Evolutionary conservation across 1,284 basidiomycete species (phyloP), one percentile per base, ranked within the genome.

Genomic region (Trametes versicolor): DNA sequence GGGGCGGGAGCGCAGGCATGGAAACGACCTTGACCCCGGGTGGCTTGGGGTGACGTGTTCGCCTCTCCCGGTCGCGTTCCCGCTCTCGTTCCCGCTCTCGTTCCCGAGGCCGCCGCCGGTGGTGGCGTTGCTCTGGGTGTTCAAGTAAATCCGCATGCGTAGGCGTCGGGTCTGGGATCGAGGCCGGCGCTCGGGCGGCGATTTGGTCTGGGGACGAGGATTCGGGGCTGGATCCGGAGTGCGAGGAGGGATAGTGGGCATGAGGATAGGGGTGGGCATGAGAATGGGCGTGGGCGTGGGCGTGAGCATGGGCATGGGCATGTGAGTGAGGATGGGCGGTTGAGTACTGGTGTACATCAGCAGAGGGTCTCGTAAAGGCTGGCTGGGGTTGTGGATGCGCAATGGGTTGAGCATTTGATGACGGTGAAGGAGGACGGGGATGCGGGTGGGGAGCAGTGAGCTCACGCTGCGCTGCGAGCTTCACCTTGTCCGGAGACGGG

Each of bases 51-150:
- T 19, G 19, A 25, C 62, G 63, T 49, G 52, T 7, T 21, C 62
- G 66, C 25, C 53, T 5, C 19, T 54, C 52, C 21, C 47, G 51
- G 15, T 55, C 60, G 2, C 63, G 32, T 2, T 62, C 64, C 1
- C 64, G 62, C 0, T 67, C 55, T 0, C 60, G 51, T 1, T 63
- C 59, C 29, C 65, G 60, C 43, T 63, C 63, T 36, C 62, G 60
- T 12, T 68, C 61, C 2, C 53, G 60, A 5, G 55, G 60, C 4
- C 19, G 17, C 15, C 41, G 34, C n/a, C 52, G 32, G 51, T 53
- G 53, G 9, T 62, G 60, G 19, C 63, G 59, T 7, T 55, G 56
- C 15, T 32, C 56, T 21, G 47, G 59, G 32, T 63, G 54, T 21
- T 67, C 66, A 2, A 45, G 59, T 8, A 54, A 63, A 5, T 62